Evolutionary conservation across 495 filamentous ascomycete species (phyloP).

Genomic region (Geoglossum glabrum): DNA sequence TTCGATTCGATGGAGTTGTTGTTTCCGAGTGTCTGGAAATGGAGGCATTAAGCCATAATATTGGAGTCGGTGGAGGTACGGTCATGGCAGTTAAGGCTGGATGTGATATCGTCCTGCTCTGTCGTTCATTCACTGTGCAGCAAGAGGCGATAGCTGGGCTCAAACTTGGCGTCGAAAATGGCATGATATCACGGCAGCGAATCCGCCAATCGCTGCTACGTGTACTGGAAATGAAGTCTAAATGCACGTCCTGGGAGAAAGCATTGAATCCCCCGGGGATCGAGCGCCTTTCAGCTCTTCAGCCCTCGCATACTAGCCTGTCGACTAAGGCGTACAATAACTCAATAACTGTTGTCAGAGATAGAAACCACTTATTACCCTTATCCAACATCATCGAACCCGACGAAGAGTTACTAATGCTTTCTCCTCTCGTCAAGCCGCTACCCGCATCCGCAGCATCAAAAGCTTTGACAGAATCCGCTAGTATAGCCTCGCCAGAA

Average conservation of each 20-base stretch:
- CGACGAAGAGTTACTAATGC: conserved; percentile 63
- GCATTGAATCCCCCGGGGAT: conserved; percentile 64
- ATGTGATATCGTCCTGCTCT: conserved; percentile 69
- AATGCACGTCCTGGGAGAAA: conserved; percentile 65
- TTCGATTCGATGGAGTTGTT: conserved; percentile 76
- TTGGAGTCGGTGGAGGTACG: conserved; percentile 77
- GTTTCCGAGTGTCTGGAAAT: conserved; percentile 91
- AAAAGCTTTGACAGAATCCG: conserved; percentile 27
- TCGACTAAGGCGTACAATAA: conserved; percentile 67
- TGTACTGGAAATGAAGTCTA: conserved; percentile 53
- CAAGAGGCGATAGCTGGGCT: conserved; percentile 71
- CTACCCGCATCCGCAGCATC: conserved; percentile 63
- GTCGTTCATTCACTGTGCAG: conserved; percentile 66
- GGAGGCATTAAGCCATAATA: conserved; percentile 78
- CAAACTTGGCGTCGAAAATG: conserved; percentile 69
- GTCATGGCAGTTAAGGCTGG: conserved; percentile 90
- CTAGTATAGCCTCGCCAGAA: conserved; percentile 20
- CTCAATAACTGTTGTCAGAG: conserved; percentile 71
- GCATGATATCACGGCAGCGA: conserved; percentile 54
- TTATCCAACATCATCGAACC: conserved; percentile 55
- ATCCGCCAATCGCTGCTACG: conserved; percentile 54
- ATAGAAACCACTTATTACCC: conserved; percentile 59
- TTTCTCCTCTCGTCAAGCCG: conserved; percentile 74
- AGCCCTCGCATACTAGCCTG: conserved; percentile 54
- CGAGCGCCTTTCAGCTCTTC: conserved; percentile 48